These are phyloP conservation scores for Phytopythium aichiense DNA, from an alignment of 352 stramenopile genomes.

Conservation along the genomic window DNA sequence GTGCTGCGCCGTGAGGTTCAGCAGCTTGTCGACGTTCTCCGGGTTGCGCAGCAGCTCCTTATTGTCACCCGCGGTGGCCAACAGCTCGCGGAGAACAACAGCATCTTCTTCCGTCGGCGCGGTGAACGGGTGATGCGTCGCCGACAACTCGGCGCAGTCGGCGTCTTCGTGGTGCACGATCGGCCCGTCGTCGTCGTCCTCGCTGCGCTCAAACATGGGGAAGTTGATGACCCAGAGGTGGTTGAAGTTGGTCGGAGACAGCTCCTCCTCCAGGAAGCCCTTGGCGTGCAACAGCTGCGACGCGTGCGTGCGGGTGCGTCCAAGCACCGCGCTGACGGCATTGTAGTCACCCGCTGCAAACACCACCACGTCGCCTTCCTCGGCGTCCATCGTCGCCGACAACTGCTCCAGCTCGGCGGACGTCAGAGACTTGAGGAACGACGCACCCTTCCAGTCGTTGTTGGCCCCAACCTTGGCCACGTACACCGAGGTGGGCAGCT, in stretches of 20 bases:
- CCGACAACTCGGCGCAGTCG: slow-evolving; percentile 45
- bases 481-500: slow-evolving; percentile 23
- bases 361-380: slow-evolving; percentile 68
- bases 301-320: slow-evolving; percentile 60
- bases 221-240: slow-evolving; percentile 87
- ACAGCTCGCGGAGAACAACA: slow-evolving; percentile 40
- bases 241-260: slow-evolving; percentile 67
- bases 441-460: slow-evolving; percentile 65
- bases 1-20: slow-evolving; percentile 70
- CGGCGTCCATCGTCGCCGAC: slow-evolving; percentile 39
- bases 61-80: slow-evolving; percentile 15
- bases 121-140: slow-evolving; percentile 88
- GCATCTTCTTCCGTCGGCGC: slow-evolving; percentile 48
- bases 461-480: slow-evolving; percentile 57
- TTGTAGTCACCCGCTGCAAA: slow-evolving; percentile 57
- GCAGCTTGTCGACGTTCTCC: slow-evolving; percentile 43
- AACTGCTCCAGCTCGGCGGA: slow-evolving; percentile 40
- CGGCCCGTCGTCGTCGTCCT: slow-evolving; percentile 34
- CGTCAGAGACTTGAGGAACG: slow-evolving; percentile 57
- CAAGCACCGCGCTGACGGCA: slow-evolving; percentile 50
- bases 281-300: slow-evolving; percentile 58
- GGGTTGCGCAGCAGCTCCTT: slow-evolving; percentile 49
- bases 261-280: slow-evolving; percentile 53
- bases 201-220: slow-evolving; percentile 80
- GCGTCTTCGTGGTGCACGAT: slow-evolving; percentile 17